Evolutionary conservation across 371 early-diverging fungal species (phyloP), one percentile per base, ranked within the genome.

Genomic region (Circinella minor): DNA sequence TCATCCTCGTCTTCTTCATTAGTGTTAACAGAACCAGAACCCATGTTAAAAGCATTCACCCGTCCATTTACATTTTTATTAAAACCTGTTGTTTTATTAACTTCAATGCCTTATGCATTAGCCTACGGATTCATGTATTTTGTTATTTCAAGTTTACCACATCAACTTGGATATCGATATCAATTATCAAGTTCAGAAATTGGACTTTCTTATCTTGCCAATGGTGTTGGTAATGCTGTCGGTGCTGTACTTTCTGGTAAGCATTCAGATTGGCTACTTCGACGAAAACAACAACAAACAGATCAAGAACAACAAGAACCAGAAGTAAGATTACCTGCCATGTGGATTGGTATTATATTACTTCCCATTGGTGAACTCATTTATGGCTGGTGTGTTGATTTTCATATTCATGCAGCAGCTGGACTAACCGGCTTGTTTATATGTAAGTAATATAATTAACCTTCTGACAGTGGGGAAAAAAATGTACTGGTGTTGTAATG

Each of bases 91-190:
- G 86, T 90, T 10, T 51, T 85, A 15, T 57, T 90, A 14, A 64
- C 79, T 2, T 81, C 83, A 0, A 68, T 83, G 3, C 88, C 88
- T 37, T 83, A 85, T 36, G 83, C 86, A 13, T 68, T 87, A 37
- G 81, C 85, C 6, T 89, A 86, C 70, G 88, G 81, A 10, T 81
- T 82, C 55, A 82, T 82, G 80, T 83, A 83, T 64, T 82, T 82
- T 66, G 69, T 83, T 34, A 81, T 83, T 36, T 70, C 82, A 0
- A 80, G 75, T 49, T 47, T 83, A 47, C 80, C 82, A 0, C 74
- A 75, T 36, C 77, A 79, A 57, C 63, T 82, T 1, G 67, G 61
- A 4, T 48, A 51, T 15, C 71, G 75, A 13, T 82, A 83, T 49
- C 36, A 66, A 1, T 73, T 83, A 48, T 59, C 71, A 37, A 79